phyloP scores from a whole-genome alignment of 1,284 basidiomycete species.

The Trametes sp. region DNA sequence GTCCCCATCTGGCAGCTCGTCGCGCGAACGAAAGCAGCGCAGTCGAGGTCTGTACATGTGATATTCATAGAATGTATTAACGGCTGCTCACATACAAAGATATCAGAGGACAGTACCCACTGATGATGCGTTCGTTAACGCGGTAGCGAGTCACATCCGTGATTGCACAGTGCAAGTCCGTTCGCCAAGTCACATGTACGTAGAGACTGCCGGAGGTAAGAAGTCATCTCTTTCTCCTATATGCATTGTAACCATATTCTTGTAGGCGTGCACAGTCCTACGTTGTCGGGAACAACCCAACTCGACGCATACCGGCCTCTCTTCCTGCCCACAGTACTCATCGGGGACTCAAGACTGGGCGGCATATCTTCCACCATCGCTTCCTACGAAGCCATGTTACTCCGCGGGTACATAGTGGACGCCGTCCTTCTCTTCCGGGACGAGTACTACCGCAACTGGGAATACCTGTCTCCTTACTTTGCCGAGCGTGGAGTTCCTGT shows the following conservation, averaged over 20 bases:
- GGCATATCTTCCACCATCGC: conserved; percentile 96
- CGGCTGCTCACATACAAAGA: background rate
- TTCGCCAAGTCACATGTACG: conserved; percentile 71
- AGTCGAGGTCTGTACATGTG: conserved; percentile 29
- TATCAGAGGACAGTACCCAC: conserved; percentile 48
- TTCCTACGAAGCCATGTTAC: conserved; percentile 88
- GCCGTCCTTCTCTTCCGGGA: conserved; percentile 91
- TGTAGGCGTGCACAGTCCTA: conserved; percentile 89
- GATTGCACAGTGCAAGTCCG: conserved; percentile 50
- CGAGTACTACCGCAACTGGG: conserved; percentile 86
- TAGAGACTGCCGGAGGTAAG: conserved; percentile 96
- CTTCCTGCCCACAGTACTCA: conserved; percentile 86
- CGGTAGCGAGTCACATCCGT: conserved; percentile 70
- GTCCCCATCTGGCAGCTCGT: conserved; percentile 89
- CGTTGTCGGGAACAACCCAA: conserved; percentile 87
- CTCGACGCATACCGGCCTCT: conserved; percentile 85
- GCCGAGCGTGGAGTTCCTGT: conserved; percentile 73
- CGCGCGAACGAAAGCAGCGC: conserved; percentile 56
- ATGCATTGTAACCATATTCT: background rate
- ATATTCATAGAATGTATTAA: background rate
- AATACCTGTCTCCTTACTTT: conserved; percentile 86
- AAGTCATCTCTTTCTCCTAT: background rate
- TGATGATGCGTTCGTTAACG: conserved; percentile 74
- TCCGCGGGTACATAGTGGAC: conserved; percentile 93
- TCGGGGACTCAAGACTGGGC: conserved; percentile 90